A percentile compares a stretch with the other conserved stretches of the same genome.
These are phyloP conservation scores for Bonia amplexicaulis DNA, from an alignment of 176 grass and related monocot genomes.

Conservation along the genomic window DNA sequence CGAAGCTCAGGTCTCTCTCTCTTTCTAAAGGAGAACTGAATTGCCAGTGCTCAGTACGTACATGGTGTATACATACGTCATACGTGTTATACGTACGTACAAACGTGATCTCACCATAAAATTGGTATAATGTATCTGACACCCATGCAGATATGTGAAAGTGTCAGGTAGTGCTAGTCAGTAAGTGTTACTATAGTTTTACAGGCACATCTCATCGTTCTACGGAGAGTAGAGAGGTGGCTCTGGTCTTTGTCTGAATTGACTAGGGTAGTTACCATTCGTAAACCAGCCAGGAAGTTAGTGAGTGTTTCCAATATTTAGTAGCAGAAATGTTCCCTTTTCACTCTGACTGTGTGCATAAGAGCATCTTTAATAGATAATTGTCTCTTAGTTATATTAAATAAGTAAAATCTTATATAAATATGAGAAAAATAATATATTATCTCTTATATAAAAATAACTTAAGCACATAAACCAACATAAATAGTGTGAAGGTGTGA, in stretches of 20 bases:
- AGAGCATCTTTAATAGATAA: too few relatives aligned
- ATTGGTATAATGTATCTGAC: too few relatives aligned
- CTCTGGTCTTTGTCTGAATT: conserved; percentile 21
- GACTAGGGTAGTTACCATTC: conserved; percentile 13
- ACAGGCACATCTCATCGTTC: neutral
- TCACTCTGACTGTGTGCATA: neutral
- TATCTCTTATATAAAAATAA: too few relatives aligned
- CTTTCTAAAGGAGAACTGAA: neutral
- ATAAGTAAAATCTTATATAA: too few relatives aligned
- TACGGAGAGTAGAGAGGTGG: neutral
- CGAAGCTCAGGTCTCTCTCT: neutral
- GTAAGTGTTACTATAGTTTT: neutral
- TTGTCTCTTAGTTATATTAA: too few relatives aligned
- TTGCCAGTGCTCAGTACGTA: neutral
- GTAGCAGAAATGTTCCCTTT: conserved; percentile 17
- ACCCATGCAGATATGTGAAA: neutral
- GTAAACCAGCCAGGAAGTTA: conserved; percentile 7
- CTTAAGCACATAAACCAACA: too few relatives aligned
- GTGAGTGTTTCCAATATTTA: neutral
- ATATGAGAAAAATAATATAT: too few relatives aligned
- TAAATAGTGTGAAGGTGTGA: too few relatives aligned
- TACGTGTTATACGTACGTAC: neutral
- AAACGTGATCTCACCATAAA: neutral
- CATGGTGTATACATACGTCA: neutral
- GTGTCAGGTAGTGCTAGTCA: neutral